Percentiles rank a stretch among this genome's conserved stretches.
Evolutionary conservation across 305 asterid genomes (phyloP).

Genomic region (Coffea humblotiana): DNA sequence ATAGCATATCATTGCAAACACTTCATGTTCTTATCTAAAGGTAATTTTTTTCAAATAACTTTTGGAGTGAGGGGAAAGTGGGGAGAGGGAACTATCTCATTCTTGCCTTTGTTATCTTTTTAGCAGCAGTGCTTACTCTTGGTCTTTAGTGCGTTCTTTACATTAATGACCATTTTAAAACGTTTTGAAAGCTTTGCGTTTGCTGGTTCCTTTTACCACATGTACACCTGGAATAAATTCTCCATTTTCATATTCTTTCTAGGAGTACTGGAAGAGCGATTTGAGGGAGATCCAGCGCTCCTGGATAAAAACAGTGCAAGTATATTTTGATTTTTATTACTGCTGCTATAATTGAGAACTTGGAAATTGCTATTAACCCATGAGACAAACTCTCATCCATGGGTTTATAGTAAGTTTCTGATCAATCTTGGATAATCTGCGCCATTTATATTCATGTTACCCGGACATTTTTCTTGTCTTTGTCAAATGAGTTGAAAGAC

Average conservation of each 20-base stretch:
- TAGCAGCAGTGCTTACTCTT: background rate
- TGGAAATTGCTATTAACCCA: background rate
- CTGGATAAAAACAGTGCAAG: slow-evolving; percentile 89
- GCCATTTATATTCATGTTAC: background rate
- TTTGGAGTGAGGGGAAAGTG: background rate
- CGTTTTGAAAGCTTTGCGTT: background rate
- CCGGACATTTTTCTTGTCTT: background rate
- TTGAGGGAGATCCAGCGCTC: slow-evolving; percentile 62
- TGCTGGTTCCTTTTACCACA: background rate
- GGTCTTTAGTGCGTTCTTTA: background rate
- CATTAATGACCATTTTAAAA: background rate
- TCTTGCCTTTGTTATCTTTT: background rate
- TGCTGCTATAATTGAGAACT: background rate
- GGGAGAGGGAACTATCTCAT: background rate
- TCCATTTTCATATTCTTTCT: slow-evolving; percentile 18
- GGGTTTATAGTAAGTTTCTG: background rate
- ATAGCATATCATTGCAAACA: slow-evolving; percentile 1
- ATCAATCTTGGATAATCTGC: background rate
- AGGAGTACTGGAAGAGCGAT: slow-evolving; percentile 63
- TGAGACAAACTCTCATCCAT: background rate
- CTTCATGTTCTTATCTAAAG: background rate
- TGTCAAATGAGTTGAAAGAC: background rate
- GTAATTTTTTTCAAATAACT: background rate
- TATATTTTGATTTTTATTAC: slow-evolving; percentile 32
- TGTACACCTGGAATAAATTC: background rate